Base-by-base conservation (phyloP, 345 rosid species). In the Eucalyptus globulus region DNA sequence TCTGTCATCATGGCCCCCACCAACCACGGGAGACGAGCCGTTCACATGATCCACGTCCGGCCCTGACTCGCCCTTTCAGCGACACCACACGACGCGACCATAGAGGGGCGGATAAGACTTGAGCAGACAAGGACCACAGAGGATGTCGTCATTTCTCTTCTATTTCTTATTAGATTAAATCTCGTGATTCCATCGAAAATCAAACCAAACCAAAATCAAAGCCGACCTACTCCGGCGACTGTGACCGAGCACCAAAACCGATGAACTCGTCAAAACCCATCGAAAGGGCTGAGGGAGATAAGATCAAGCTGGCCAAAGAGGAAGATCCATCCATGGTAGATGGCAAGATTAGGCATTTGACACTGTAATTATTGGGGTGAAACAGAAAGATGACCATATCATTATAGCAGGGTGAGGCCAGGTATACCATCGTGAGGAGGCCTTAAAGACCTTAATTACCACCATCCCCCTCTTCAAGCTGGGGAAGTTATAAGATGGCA, bases 121-220 rank as follows among this genome's bases (percentile, higher is more conserved):
- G 47, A 76, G 47, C 9, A 21, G 29, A 37, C 47, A 11, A 3
- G 27, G 12, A 37, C 85, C 85, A 12, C 85, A 11, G 0, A 40
- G 27, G 47, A 40, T 21, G 69, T 62, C 37, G 47, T 6, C 47
- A 21, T 76, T 6, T 40, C 24, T 19, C 29, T 37, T 11, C 47
- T 3, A 1, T 22, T 69, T 40, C 2, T 40, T 9, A 2, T 17
- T 9, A 1, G 0, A 3, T 76, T 3, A 37, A 37, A 21, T 37
- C 15, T 11, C 4, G 15, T 40, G 13, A 11, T 21, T 40, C 43
- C 24, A 6, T 76, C 5, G 6, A 40, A 76, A 40, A 76, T 76
- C 83, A 17, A 34, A 34, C 44, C 40, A 8, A 67, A 15, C 11
- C 43, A 29, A 1, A 19, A 60, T 5, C 69, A 29, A 21, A 21